Evolutionary conservation across 2,329 filamentous ascomycete species (phyloP).

Genomic region (Trichoderma cornu-damae): DNA sequence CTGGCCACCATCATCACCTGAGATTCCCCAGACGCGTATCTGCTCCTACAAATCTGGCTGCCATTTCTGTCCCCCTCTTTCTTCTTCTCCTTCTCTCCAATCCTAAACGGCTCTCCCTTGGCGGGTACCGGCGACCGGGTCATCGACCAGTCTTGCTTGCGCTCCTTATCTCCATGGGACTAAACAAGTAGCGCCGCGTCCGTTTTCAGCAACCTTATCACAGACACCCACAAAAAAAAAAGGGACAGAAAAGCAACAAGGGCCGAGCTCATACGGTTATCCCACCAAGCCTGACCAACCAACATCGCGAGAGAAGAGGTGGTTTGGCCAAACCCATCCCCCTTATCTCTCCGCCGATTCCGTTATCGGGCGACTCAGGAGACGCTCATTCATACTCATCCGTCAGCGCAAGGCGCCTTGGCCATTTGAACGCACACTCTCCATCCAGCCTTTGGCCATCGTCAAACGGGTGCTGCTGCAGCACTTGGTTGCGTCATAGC

Average conservation of each 20-base stretch:
- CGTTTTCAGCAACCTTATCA: constrained; percentile 18
- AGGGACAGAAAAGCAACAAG: constrained; percentile 2
- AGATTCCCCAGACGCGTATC: constrained; percentile 24
- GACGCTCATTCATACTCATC: not conserved
- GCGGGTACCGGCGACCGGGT: constrained; percentile 18
- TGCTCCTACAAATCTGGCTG: not conserved
- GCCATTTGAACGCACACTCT: constrained; percentile 1
- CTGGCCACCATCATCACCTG: constrained; percentile 49
- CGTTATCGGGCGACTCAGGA: constrained; percentile 14
- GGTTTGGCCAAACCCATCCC: not conserved
- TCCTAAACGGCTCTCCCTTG: not conserved
- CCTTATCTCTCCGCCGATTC: constrained; percentile 19
- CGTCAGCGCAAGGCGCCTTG: not conserved
- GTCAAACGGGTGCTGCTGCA: not conserved
- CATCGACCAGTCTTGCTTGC: constrained; percentile 16
- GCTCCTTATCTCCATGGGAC: constrained; percentile 16
- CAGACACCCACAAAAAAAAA: constrained; percentile 15
- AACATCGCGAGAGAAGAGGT: not conserved
- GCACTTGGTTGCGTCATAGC: constrained; percentile 18
- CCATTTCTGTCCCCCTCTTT: not conserved
- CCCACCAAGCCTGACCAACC: constrained; percentile 16
- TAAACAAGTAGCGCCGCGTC: constrained; percentile 17
- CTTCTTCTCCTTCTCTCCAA: constrained; percentile 16
- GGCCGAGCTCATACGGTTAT: constrained; percentile 15
- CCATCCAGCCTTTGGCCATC: not conserved